phyloP scores from a whole-genome alignment of 1,284 basidiomycete genomes.

The Pseudozyma sp. region DNA sequence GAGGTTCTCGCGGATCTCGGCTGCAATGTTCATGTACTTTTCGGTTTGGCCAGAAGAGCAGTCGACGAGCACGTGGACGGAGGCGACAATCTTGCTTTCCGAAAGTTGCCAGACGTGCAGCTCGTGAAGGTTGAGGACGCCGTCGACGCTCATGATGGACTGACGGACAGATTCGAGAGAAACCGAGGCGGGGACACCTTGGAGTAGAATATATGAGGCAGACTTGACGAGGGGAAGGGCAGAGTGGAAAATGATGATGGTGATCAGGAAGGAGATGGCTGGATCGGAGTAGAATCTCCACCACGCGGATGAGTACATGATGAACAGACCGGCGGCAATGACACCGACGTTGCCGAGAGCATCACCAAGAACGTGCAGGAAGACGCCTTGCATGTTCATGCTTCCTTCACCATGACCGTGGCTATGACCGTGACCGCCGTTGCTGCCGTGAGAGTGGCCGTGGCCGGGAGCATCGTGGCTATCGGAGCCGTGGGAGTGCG shows the following conservation, averaged over 20 bases:
- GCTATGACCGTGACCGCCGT: slow-evolving; percentile 57
- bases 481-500: slow-evolving; percentile 47
- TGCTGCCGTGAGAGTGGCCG: slow-evolving; percentile 74
- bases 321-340: slow-evolving; percentile 85
- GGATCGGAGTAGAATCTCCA: slow-evolving; percentile 88
- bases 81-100: slow-evolving; percentile 90
- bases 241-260: slow-evolving; percentile 94
- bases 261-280: slow-evolving; percentile 91
- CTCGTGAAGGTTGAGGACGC: slow-evolving; percentile 87
- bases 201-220: slow-evolving; percentile 94
- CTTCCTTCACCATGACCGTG: slow-evolving; percentile 73
- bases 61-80: slow-evolving; percentile 90
- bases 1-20: slow-evolving; percentile 82
- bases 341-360: slow-evolving; percentile 95
- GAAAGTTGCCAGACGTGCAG: slow-evolving; percentile 96
- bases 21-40: slow-evolving; percentile 87
- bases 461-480: slow-evolving; percentile 67
- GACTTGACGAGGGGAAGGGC: slow-evolving; percentile 93
- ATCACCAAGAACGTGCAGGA: slow-evolving; percentile 95
- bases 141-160: slow-evolving; percentile 82
- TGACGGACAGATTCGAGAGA: slow-evolving; percentile 86
- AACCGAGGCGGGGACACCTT: slow-evolving; percentile 90
- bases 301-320: slow-evolving; percentile 58
- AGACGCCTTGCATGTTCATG: slow-evolving; percentile 97
- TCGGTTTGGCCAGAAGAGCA: slow-evolving; percentile 72